Evolutionary conservation across 345 rosid species (phyloP).

Genomic region (Ceriops decandra): DNA sequence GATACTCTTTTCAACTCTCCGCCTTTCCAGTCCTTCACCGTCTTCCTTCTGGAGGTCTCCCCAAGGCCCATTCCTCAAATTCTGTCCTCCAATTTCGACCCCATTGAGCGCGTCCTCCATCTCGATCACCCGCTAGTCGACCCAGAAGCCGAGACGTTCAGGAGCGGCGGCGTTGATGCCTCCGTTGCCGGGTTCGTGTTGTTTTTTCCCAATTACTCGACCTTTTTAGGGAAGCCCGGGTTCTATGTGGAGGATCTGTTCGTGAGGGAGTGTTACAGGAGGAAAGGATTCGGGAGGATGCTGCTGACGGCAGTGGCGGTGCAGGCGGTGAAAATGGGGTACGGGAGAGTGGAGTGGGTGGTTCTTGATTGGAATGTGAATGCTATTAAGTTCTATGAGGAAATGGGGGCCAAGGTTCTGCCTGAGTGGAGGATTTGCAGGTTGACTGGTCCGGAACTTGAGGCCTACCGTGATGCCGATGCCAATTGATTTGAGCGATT

Average conservation of each 20-base stretch:
- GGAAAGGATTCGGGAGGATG: constrained; percentile 76
- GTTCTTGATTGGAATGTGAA: constrained; percentile 91
- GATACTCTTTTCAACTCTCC: constrained; percentile 70
- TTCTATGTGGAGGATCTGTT: constrained; percentile 77
- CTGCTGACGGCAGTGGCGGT: constrained; percentile 71
- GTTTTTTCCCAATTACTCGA: constrained; percentile 74
- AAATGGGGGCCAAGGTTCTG: constrained; percentile 76
- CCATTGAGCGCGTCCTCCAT: constrained; percentile 34
- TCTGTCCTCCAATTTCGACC: constrained; percentile 29
- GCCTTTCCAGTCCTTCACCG: constrained; percentile 72
- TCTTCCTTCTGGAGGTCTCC: constrained; percentile 82
- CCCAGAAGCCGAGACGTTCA: constrained; percentile 47
- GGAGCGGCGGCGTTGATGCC: constrained; percentile 32
- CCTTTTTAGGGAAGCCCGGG: constrained; percentile 71
- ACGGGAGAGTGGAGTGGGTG: constrained; percentile 85
- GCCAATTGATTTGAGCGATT: too few species aligned
- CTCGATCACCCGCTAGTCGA: constrained; percentile 54
- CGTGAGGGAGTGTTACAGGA: constrained; percentile 74
- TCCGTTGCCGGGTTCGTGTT: constrained; percentile 75
- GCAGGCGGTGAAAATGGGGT: constrained; percentile 84
- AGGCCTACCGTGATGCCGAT: constrained; percentile 44
- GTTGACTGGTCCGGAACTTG: constrained; percentile 77
- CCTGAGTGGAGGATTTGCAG: constrained; percentile 84
- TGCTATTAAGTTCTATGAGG: constrained; percentile 77
- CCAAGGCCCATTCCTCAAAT: constrained; percentile 36